Evolutionary conservation across 108 stramenopile species (phyloP), one percentile per base, ranked within the genome.

Genomic region (Pseudonitzschia multistriata): DNA sequence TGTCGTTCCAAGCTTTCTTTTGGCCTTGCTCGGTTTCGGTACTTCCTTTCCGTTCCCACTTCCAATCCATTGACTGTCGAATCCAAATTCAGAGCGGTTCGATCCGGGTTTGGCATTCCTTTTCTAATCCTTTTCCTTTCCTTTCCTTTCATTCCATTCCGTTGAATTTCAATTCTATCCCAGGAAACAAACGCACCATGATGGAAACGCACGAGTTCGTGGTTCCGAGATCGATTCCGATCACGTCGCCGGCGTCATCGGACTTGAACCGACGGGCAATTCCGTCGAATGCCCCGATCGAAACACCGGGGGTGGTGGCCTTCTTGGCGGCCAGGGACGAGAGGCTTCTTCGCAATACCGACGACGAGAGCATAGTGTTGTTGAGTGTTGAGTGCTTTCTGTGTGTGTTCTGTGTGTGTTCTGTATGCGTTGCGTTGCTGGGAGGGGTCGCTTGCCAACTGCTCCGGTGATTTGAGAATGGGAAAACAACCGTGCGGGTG

Each of bases 131-230:
- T 11, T 31, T 56, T 33, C 29, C 6, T 33, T 30, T 33, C 29
- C 5, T 56, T 19, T 33, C 31, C 55, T 13, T 45, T 45, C 3
- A 17, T 45, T 45, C 0, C 29, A 11, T 61, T 33, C 29, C 13
- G 5, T 61, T 19, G 24, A 3, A 27, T 21, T 10, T 37, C 60
- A 61, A 30, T 61, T 10, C 60, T 15, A 61, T 37, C 8, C 60
- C 11, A 36, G 13, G 22, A 66, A 64, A 27, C 17, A 19, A 31
- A 89, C 91, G 74, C 76, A 97, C 98, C 98, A 99, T 99, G 67
- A 98, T 95, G 48, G 99, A 94, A 24, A 99, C 99, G 79, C 99
- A 99, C 8, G 95, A 96, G 91, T 99, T 99, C 49, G 99, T 99
- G 7, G 99, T 99, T 40, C 99, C 99, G 54, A 99, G 82, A 88